Evolutionary conservation across 306 rosid genomes (phyloP).

Genomic region (cucumber (Cucumis sativus)): Cucumber_9930_V3 NC_026656.2:13197501-13198000

Average conservation of each 20-base stretch:
- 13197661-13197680: slow-evolving; percentile 28
- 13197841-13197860: background rate
- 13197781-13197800: slow-evolving; percentile 39
- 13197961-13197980: too few relatives aligned
- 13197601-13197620: too few relatives aligned
- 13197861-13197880: background rate
- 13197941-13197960: too few relatives aligned
- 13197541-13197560: too few relatives aligned
- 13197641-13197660: slow-evolving; percentile 45
- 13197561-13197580: too few relatives aligned
- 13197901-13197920: background rate
- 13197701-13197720: slow-evolving; percentile 93
- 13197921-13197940: too few relatives aligned
- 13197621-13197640: background rate
- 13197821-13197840: slow-evolving; percentile 19
- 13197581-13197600: too few relatives aligned
- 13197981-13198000: too few relatives aligned
- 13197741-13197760: slow-evolving; percentile 44
- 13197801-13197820: slow-evolving; percentile 53
- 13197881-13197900: background rate
- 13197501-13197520: too few relatives aligned
- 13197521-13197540: too few relatives aligned
- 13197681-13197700: slow-evolving; percentile 62
- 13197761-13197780: slow-evolving; percentile 36
- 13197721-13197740: slow-evolving; percentile 51